Base-by-base conservation (phyloP, 2,329 filamentous ascomycete species). In the Akanthomyces uredinophilus region DNA sequence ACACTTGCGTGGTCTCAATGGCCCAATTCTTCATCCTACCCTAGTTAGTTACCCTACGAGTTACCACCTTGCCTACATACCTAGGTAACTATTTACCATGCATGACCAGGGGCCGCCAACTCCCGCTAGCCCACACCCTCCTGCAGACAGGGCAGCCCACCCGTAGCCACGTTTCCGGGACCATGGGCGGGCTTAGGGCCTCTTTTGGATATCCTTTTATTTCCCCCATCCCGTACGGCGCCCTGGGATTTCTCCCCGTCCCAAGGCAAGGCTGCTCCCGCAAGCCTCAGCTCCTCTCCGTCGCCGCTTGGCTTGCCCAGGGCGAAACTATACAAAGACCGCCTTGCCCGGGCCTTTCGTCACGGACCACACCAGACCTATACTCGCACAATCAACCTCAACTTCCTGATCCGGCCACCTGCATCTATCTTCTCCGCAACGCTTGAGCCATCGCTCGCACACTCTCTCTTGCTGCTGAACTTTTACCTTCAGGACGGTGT, bases 121-220 rank as follows among this genome's bases (percentile, higher is more conserved):
- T 51, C 44, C 46, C 47, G 43, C 56, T 59, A 60, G 57, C 18
- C 27, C 20, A 22, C 37, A 24, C 46, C n/a, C 46, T 50, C 22
- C 22, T 59, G 35, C 56, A n/a, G n/a, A n/a, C n/a, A n/a, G n/a
- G n/a, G n/a, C n/a, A 59, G 11, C 56, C 56, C 57, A 46, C 57
- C 39, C 57, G 22, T 35, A 60, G 57, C 60, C 60, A 62, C 44
- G 60, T 62, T 56, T 51, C 60, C 60, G 60, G 60, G 43, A 55
- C 60, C 44, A 24, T 57, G 60, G 60, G 35, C 44, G 44, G 58
- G 32, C 52, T 43, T 22, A 14, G 16, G 29, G 51, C 50, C 51
- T 52, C 29, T 51, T 62, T 62, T 13, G 35, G 44, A 62, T 50
- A 50, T 51, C 52, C 52, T 56, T 55, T 62, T 43, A 44, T 51